Conservation (phyloP, 1,139 yeast species). For the Scheffersomyces stambukii region DNA sequence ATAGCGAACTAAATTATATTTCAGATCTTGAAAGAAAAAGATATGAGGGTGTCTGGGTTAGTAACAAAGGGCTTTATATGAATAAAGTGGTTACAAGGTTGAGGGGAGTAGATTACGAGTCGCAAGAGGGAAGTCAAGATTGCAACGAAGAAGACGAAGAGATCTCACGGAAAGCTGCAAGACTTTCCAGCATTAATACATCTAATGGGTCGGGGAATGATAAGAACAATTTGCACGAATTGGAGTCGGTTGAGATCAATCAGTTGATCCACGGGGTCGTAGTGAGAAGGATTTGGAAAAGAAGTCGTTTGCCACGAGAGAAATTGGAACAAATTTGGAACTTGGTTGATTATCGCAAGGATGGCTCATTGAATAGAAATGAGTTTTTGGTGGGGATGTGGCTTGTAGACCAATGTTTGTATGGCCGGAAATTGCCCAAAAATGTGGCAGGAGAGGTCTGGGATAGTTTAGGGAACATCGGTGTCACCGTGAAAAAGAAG, state of each 20-base stretch:
- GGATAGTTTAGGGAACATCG: constrained; percentile 58
- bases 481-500: constrained; percentile 36
- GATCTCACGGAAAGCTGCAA: constrained; percentile 27
- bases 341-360: constrained; percentile 69
- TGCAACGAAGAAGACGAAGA: constrained; percentile 16
- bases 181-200: constrained; percentile 31
- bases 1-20: constrained; percentile 54
- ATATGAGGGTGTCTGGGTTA: constrained; percentile 91
- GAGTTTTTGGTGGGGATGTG: constrained; percentile 94
- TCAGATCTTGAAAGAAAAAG: constrained; percentile 76
- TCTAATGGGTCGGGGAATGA: too few species aligned
- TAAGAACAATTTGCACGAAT: constrained; percentile 28
- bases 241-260: constrained; percentile 26
- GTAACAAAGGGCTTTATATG: constrained; percentile 69
- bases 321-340: constrained; percentile 70
- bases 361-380: constrained; percentile 73
- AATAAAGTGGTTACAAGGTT: constrained; percentile 34
- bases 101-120: constrained; percentile 22
- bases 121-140: constrained; percentile 15
- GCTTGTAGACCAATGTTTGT: constrained; percentile 93
- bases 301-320: constrained; percentile 68
- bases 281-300: constrained; percentile 73
- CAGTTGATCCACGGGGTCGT: constrained; percentile 61
- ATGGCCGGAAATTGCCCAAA: constrained; percentile 84
- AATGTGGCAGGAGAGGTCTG: constrained; percentile 55